Evolutionary conservation across 805 yeast species (phyloP).

Genomic region (Starmerella sp.): DNA sequence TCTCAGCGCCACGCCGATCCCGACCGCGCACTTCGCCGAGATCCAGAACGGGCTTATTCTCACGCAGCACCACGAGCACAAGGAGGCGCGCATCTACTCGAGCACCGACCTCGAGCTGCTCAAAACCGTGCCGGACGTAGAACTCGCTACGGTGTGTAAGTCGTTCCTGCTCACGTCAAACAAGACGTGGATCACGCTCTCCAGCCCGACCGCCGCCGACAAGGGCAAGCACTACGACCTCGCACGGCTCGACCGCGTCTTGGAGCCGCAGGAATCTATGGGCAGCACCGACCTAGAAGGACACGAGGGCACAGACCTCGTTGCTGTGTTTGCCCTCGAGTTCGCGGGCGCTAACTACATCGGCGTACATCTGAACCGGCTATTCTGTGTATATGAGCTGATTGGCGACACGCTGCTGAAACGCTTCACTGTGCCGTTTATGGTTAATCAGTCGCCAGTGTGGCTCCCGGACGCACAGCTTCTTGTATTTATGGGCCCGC

Average conservation of each 20-base stretch:
- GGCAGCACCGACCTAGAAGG: too few relatives aligned
- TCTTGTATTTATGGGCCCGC: slow-evolving; percentile 14
- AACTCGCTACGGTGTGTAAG: background rate
- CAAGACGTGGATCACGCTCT: background rate
- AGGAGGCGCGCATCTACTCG: background rate
- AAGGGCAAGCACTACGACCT: background rate
- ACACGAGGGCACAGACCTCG: background rate
- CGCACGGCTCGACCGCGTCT: background rate
- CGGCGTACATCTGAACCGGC: slow-evolving; percentile 16
- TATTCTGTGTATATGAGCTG: slow-evolving; percentile 17
- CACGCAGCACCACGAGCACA: background rate
- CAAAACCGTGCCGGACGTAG: background rate
- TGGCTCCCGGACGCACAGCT: slow-evolving; percentile 1
- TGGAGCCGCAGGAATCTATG: background rate
- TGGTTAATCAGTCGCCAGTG: slow-evolving; percentile 15
- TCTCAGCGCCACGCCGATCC: background rate
- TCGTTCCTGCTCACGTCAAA: background rate
- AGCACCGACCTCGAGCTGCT: background rate
- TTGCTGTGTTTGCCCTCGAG: slow-evolving; percentile 8
- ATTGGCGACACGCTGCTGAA: slow-evolving; percentile 8
- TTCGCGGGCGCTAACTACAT: slow-evolving; percentile 27
- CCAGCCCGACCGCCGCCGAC: background rate
- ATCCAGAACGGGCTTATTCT: slow-evolving; percentile 2
- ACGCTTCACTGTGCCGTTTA: slow-evolving; percentile 15
- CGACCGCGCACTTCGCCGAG: slow-evolving; percentile 8